Evolutionary conservation across 495 filamentous ascomycete species (phyloP), one percentile per base, ranked within the genome.

Genomic region (Evernia prunastri): DNA sequence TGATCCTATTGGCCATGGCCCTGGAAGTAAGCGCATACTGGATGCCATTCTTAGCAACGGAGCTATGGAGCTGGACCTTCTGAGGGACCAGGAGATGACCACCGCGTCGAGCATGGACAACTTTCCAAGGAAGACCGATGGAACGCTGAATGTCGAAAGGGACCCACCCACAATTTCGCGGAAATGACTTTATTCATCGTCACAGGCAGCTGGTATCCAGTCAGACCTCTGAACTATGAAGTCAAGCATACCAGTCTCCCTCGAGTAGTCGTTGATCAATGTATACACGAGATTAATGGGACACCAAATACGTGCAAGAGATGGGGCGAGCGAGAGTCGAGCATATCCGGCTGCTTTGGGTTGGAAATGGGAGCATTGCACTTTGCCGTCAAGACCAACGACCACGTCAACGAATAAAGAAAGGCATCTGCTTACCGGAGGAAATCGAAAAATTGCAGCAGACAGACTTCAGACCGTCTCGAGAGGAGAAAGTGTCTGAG

Each of bases 161-260:
- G 51, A 10, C 31, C 47, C n/a, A 4, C 23, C 36, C 57, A 45
- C n/a, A 42, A 4, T 39, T 58, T 39, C 20, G 36, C 35, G 18
- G 23, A 58, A 63, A 23, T 63, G 51, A 43, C 10, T 23, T 31
- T 63, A 29, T 9, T 10, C n/a, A 63, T 33, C 61, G 35, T 27
- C 37, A 58, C 61, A 33, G 45, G 61, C 27, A 31, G 20, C 20
- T 27, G 20, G 35, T 64, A 47, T 59, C 62, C 36, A 12, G 54
- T 43, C n/a, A 58, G 25, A 35, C 51, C 62, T 45, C 53, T 45
- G n/a, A 58, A 17, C 36, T 59, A 40, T 20, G 25, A 59, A 54
- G 37, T 37, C 27, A 59, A 31, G 29, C 47, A 27, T 59, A 29
- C 35, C 49, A 49, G 23, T 37, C 35, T 47, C 23, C 53, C 39